A percentile compares a stretch with the other conserved stretches of the same genome.
Evolutionary conservation across 306 rosid genomes (phyloP).

Genomic region (apple (Malus domestica)): ASM211411v1 NC_041796.1:5503501-5504000

Average conservation of each 20-base stretch:
- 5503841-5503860: neutral
- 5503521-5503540: no score
- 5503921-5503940: conserved; percentile 24
- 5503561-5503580: no score
- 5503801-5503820: neutral
- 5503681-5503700: neutral
- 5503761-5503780: no score
- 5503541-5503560: no score
- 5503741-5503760: neutral
- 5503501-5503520: no score
- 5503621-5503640: no score
- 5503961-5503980: conserved; percentile 23
- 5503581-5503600: no score
- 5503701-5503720: neutral
- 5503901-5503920: conserved; percentile 18
- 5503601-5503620: no score
- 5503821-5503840: neutral
- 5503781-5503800: no score
- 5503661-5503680: neutral
- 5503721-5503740: neutral
- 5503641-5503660: neutral
- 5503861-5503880: conserved; percentile 8
- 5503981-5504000: conserved; percentile 27
- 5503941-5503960: conserved; percentile 20
- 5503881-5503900: conserved; percentile 18